These are phyloP conservation scores for Alternaria sp. DNA, from an alignment of 2,329 filamentous ascomycete genomes.

Conservation along the genomic window DNA sequence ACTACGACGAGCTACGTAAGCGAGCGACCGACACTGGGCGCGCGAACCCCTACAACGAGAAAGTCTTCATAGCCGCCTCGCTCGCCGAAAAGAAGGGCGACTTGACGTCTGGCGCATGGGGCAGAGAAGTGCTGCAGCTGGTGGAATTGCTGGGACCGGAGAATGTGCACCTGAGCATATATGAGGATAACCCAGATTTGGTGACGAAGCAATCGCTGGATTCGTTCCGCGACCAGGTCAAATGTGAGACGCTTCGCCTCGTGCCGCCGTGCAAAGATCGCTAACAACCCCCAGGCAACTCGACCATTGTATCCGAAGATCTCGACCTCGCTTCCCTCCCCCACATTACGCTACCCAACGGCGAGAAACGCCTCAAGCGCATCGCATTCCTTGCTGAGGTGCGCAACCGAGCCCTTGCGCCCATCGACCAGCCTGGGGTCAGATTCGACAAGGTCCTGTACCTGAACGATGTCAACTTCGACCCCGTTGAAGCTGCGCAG, in stretches of 20 bases:
- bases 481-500: constrained; percentile 64
- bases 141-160: constrained; percentile 70
- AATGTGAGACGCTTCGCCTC: constrained; percentile 43
- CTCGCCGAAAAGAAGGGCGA: constrained; percentile 69
- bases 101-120: constrained; percentile 70
- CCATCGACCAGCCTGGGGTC: constrained; percentile 62
- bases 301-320: constrained; percentile 64
- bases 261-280: neutral
- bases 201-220: constrained; percentile 62
- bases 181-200: constrained; percentile 72
- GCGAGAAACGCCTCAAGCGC: constrained; percentile 70
- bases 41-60: constrained; percentile 64
- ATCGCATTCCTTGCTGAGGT: constrained; percentile 76
- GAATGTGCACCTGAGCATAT: constrained; percentile 75
- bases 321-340: constrained; percentile 64
- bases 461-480: constrained; percentile 71
- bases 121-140: constrained; percentile 63
- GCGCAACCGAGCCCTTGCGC: constrained; percentile 71
- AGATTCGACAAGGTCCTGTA: constrained; percentile 66
- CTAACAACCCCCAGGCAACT: constrained; percentile 46
- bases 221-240: constrained; percentile 58
- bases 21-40: constrained; percentile 46
- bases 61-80: constrained; percentile 75
- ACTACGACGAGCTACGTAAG: constrained; percentile 56
- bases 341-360: constrained; percentile 67